Conservation (phyloP, 1,284 basidiomycete species). For the Microbotryum scabiosae region DNA sequence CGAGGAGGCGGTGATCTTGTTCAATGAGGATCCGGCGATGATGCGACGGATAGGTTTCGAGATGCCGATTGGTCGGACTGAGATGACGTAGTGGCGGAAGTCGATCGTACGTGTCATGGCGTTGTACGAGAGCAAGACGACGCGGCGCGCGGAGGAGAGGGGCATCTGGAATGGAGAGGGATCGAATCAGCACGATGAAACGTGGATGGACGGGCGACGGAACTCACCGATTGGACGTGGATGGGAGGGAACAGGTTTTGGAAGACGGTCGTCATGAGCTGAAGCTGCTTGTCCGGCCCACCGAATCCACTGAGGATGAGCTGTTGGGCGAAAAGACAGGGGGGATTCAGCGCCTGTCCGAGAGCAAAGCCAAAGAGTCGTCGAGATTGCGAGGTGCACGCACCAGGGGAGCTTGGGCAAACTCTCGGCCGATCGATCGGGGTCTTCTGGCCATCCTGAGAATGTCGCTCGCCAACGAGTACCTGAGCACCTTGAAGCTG, state of each 20-base stretch:
- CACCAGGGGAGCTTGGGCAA: slow-evolving; percentile 74
- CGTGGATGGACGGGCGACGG: not conserved
- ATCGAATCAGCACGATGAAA: not conserved
- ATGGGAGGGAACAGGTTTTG: slow-evolving; percentile 49
- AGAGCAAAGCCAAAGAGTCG: too few relatives aligned
- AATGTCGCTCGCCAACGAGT: slow-evolving; percentile 80
- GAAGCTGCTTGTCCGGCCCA: slow-evolving; percentile 44
- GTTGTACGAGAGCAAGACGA: slow-evolving; percentile 90
- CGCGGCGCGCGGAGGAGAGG: slow-evolving; percentile 74
- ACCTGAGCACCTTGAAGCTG: slow-evolving; percentile 85
- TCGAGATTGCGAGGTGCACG: slow-evolving; percentile 36
- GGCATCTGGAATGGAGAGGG: slow-evolving; percentile 43
- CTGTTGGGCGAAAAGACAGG: slow-evolving; percentile 27
- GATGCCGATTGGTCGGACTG: slow-evolving; percentile 88
- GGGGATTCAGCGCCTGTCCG: not conserved
- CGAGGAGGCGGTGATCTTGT: slow-evolving; percentile 13
- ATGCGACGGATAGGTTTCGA: slow-evolving; percentile 84
- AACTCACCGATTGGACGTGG: slow-evolving; percentile 47
- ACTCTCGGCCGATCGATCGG: slow-evolving; percentile 71
- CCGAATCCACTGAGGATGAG: slow-evolving; percentile 47
- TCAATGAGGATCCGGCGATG: slow-evolving; percentile 57
- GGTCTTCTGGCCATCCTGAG: slow-evolving; percentile 58
- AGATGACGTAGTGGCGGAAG: slow-evolving; percentile 89
- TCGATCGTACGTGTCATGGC: slow-evolving; percentile 77
- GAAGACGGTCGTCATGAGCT: slow-evolving; percentile 48